Percentiles rank a stretch among this genome's conserved stretches.
Evolutionary conservation across 306 rosid species (phyloP).

Genomic region (Purshia tridentata): DNA sequence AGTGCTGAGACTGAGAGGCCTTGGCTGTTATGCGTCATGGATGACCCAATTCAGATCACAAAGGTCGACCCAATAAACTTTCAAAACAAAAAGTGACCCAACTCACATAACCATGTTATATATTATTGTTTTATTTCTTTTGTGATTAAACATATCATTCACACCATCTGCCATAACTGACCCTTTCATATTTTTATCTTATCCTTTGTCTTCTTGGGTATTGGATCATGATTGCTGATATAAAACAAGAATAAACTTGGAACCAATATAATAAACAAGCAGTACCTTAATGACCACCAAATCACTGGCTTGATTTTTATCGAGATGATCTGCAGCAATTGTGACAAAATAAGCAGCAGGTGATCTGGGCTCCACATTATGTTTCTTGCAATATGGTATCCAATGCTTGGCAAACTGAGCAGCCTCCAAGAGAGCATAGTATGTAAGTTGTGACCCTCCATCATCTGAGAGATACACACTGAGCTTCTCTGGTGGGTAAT

Average conservation of each 20-base stretch:
- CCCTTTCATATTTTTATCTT: neutral
- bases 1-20: no score
- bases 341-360: conserved; percentile 67
- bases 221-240: neutral
- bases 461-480: conserved; percentile 82
- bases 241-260: neutral
- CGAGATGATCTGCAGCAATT: neutral
- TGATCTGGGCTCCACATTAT: conserved; percentile 64
- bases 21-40: no score
- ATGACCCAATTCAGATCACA: no score
- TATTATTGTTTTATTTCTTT: no score
- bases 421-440: conserved; percentile 63
- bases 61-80: no score
- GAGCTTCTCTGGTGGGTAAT: conserved; percentile 69
- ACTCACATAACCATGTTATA: no score
- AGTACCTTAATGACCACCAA: conserved; percentile 42
- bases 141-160: no score
- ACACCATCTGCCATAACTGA: no score
- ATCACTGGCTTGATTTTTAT: conserved; percentile 19
- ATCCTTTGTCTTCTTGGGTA: neutral
- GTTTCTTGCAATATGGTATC: conserved; percentile 70
- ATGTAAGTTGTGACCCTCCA: conserved; percentile 64
- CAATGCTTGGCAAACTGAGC: conserved; percentile 73
- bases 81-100: no score
- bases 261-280: neutral